Evolutionary conservation across 2,329 filamentous ascomycete species (phyloP).

Genomic region (Aspergillus proliferans): DNA sequence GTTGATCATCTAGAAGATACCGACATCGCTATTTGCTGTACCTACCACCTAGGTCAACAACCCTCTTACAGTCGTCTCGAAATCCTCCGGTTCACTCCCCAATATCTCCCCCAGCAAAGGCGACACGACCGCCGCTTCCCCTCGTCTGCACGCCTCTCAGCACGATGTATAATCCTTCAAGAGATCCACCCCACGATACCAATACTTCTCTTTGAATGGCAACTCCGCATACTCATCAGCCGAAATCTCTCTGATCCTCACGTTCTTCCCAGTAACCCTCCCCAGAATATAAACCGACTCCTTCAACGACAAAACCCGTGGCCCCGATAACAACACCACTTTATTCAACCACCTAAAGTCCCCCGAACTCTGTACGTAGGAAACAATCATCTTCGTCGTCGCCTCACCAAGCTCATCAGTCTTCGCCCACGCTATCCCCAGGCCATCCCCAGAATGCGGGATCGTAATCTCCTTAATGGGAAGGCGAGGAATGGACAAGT

Average conservation of each 20-base stretch:
- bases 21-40: neutral
- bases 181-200: slow-evolving; percentile 28
- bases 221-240: slow-evolving; percentile 39
- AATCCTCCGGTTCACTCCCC: slow-evolving; percentile 39
- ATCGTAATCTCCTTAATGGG: slow-evolving; percentile 35
- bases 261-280: slow-evolving; percentile 16
- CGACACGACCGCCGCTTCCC: slow-evolving; percentile 41
- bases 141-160: slow-evolving; percentile 40
- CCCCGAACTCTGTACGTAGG: slow-evolving; percentile 24
- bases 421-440: slow-evolving; percentile 48
- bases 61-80: slow-evolving; percentile 27
- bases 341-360: slow-evolving; percentile 26
- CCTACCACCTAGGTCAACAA: neutral
- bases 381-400: slow-evolving; percentile 43
- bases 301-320: slow-evolving; percentile 23
- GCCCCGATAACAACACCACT: slow-evolving; percentile 30
- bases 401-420: slow-evolving; percentile 52
- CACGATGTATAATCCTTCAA: slow-evolving; percentile 44
- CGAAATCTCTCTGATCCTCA: slow-evolving; percentile 31
- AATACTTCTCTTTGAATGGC: slow-evolving; percentile 33
- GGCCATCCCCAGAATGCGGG: slow-evolving; percentile 41
- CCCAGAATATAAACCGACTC: slow-evolving; percentile 33
- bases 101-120: slow-evolving; percentile 34
- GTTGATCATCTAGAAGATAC: neutral
- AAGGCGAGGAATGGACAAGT: no score